A percentile compares a stretch with the other conserved stretches of the same genome.
These are phyloP conservation scores for Colletotrichum gigasporum DNA, from an alignment of 2,329 filamentous ascomycete species.

Conservation along the genomic window DNA sequence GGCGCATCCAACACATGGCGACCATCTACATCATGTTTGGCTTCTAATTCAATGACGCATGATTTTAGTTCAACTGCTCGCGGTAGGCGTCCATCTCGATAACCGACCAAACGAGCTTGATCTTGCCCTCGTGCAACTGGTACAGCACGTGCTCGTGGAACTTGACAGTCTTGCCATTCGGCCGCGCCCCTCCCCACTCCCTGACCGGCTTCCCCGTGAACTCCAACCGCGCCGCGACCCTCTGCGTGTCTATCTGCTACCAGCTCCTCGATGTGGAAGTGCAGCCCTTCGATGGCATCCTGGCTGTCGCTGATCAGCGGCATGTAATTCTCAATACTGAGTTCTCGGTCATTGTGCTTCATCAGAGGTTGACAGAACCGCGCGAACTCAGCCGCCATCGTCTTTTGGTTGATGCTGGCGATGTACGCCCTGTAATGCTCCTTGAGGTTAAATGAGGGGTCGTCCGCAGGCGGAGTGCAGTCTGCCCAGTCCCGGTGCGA, in stretches of 20 bases:
- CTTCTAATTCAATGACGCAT: no score
- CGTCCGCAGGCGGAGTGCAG: background rate
- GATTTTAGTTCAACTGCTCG: no score
- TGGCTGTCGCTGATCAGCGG: constrained; percentile 41
- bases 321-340: constrained; percentile 38
- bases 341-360: constrained; percentile 39
- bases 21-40: no score
- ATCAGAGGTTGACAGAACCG: constrained; percentile 39
- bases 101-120: constrained; percentile 43
- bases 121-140: constrained; percentile 41
- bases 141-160: constrained; percentile 47
- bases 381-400: constrained; percentile 37
- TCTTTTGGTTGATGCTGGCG: constrained; percentile 41
- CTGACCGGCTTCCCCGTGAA: constrained; percentile 41
- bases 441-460: background rate
- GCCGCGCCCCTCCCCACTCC: constrained; percentile 37
- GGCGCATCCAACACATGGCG: no score
- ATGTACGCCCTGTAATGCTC: constrained; percentile 41
- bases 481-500: background rate
- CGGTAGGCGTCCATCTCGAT: constrained; percentile 40
- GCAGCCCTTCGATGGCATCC: constrained; percentile 39
- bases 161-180: constrained; percentile 39
- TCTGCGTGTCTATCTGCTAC: constrained; percentile 42
- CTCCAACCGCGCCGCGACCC: constrained; percentile 41
- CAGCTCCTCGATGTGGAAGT: constrained; percentile 36